phyloP scores from a whole-genome alignment of 306 rosid genomes.

The Alnus rubra region DNA sequence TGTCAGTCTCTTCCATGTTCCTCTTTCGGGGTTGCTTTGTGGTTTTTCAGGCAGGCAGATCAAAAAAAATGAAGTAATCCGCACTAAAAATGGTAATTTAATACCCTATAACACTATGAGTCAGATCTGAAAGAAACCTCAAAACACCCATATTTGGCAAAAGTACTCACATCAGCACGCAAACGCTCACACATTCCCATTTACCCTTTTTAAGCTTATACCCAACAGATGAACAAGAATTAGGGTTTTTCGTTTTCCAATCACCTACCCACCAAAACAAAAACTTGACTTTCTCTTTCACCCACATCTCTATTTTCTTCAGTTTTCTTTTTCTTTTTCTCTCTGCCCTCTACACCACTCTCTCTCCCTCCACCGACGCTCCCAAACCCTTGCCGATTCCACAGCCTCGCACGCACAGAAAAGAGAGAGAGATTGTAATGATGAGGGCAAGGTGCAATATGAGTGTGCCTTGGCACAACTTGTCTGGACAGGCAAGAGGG shows the following conservation, averaged over 20 bases:
- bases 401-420: background rate
- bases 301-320: background rate
- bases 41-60: background rate
- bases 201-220: background rate
- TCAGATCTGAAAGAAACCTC: slow-evolving; percentile 24
- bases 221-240: background rate
- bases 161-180: background rate
- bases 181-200: background rate
- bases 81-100: background rate
- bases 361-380: background rate
- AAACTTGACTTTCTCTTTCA: background rate
- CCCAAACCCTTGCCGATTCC: background rate
- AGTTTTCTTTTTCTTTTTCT: background rate
- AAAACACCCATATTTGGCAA: slow-evolving; percentile 14
- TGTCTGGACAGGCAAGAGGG: background rate
- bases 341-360: background rate
- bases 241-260: slow-evolving; percentile 10
- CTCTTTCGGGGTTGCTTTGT: background rate
- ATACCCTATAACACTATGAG: background rate
- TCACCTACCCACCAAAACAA: background rate
- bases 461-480: too few relatives aligned
- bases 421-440: background rate
- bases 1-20: slow-evolving; percentile 55
- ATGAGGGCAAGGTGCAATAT: background rate
- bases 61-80: background rate